Conservation (phyloP, 1,284 basidiomycete species). For the Pterulicium gracile region DNA sequence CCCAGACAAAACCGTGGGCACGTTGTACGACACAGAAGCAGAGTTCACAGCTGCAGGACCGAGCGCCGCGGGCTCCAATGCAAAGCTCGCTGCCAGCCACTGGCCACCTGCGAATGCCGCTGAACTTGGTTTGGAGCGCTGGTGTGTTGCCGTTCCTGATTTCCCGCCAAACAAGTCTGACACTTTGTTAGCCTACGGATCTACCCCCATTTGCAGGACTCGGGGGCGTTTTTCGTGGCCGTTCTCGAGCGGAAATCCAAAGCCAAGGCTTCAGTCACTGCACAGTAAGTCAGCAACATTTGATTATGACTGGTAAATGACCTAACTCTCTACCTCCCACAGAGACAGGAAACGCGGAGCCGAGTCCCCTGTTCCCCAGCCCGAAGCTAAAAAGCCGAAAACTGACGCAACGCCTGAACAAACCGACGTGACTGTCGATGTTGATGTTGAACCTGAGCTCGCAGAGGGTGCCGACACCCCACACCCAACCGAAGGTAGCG, state of each 20-base stretch:
- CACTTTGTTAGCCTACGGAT: conserved; percentile 57
- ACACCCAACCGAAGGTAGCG: conserved; percentile 11
- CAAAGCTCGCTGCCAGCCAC: conserved; percentile 58
- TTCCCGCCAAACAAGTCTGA: conserved; percentile 1
- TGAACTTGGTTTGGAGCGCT: conserved; percentile 53
- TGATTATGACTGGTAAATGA: not conserved
- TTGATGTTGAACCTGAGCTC: conserved; percentile 2
- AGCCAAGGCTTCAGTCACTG: conserved; percentile 9
- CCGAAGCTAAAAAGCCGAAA: conserved; percentile 38
- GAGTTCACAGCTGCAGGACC: conserved; percentile 40
- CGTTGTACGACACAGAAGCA: conserved; percentile 42
- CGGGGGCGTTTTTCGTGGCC: conserved; percentile 96
- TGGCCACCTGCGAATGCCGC: conserved; percentile 71
- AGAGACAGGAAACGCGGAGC: conserved; percentile 39
- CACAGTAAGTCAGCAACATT: conserved; percentile 15
- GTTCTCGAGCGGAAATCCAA: conserved; percentile 54
- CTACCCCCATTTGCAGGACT: conserved; percentile 94
- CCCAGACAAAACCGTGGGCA: conserved; percentile 31
- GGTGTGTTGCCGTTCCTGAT: conserved; percentile 33
- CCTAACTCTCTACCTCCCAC: not conserved
- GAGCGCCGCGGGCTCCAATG: conserved; percentile 35
- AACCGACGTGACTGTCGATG: conserved; percentile 10
- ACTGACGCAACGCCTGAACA: conserved; percentile 17
- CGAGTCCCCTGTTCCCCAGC: conserved; percentile 26
- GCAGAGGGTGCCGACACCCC: conserved; percentile 12